Evolutionary conservation across 2,329 filamentous ascomycete species (phyloP).

Genomic region (Pseudogymnoascus sp.): DNA sequence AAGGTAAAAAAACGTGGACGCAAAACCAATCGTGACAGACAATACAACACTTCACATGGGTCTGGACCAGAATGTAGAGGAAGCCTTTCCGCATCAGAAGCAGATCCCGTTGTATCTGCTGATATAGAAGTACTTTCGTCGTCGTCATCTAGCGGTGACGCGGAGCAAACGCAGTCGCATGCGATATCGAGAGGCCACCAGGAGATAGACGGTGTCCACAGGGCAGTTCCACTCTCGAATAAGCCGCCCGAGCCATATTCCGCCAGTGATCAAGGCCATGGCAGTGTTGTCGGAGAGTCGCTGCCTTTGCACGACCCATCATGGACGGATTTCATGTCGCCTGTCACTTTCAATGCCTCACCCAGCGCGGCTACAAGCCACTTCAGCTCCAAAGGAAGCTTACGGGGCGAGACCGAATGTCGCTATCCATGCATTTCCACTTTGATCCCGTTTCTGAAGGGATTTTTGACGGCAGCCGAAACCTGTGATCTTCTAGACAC

Average conservation of each 20-base stretch:
- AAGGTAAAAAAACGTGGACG: not conserved
- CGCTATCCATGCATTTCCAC: not conserved
- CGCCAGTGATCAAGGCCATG: not conserved
- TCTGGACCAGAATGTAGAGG: not conserved
- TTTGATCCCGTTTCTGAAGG: not conserved
- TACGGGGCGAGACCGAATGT: not conserved
- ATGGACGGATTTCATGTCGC: not conserved
- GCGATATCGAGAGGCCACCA: not conserved
- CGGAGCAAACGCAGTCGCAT: not conserved
- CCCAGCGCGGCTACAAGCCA: not conserved
- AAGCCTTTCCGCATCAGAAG: not conserved
- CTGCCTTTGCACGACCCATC: not conserved
- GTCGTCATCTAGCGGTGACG: not conserved
- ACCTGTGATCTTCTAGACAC: constrained; percentile 41
- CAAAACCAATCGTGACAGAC: not conserved
- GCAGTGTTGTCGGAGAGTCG: not conserved
- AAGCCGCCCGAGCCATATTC: not conserved
- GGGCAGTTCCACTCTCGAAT: not conserved
- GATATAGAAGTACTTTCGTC: not conserved
- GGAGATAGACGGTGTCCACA: not conserved
- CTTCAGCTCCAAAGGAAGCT: not conserved
- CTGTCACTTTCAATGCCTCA: not conserved
- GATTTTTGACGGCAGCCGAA: not conserved
- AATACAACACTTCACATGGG: not conserved
- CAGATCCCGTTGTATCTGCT: not conserved